phyloP scores from a whole-genome alignment of 2,329 filamentous ascomycete genomes.

The Septoria petroselini region DNA sequence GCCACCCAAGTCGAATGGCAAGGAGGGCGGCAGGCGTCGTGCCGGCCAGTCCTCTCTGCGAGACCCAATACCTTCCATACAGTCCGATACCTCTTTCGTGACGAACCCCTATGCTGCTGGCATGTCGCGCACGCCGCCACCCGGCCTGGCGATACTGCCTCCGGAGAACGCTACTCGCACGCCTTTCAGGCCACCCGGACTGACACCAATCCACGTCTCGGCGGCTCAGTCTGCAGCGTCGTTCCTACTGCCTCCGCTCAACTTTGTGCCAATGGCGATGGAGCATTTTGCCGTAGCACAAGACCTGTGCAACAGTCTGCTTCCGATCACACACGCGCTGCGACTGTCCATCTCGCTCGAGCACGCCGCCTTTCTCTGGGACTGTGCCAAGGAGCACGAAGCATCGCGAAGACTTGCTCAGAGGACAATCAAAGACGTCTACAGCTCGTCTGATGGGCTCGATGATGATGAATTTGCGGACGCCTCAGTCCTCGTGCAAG shows the following conservation, averaged over 20 bases:
- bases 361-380: conserved; percentile 88
- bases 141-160: conserved; percentile 31
- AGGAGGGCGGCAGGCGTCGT: conserved; percentile 27
- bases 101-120: conserved; percentile 49
- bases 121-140: conserved; percentile 43
- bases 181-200: conserved; percentile 44
- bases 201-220: conserved; percentile 33
- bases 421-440: conserved; percentile 82
- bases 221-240: conserved; percentile 51
- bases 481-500: conserved; percentile 80
- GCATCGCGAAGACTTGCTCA: conserved; percentile 73
- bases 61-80: conserved; percentile 49
- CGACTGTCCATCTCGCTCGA: conserved; percentile 88
- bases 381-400: conserved; percentile 80
- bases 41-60: conserved; percentile 41
- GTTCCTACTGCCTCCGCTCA: conserved; percentile 73
- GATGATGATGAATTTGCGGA: conserved; percentile 94
- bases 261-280: conserved; percentile 81
- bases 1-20: conserved; percentile 22
- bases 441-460: conserved; percentile 86
- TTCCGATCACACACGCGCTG: conserved; percentile 86
- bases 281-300: conserved; percentile 77
- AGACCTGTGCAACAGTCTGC: conserved; percentile 66
- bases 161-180: conserved; percentile 32
- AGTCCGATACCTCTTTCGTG: conserved; percentile 51